A percentile compares a stretch with the other conserved stretches of the same genome.
Conservation (phyloP, 257 asterid genomes). For the Solanum gandarillasii region DNA sequence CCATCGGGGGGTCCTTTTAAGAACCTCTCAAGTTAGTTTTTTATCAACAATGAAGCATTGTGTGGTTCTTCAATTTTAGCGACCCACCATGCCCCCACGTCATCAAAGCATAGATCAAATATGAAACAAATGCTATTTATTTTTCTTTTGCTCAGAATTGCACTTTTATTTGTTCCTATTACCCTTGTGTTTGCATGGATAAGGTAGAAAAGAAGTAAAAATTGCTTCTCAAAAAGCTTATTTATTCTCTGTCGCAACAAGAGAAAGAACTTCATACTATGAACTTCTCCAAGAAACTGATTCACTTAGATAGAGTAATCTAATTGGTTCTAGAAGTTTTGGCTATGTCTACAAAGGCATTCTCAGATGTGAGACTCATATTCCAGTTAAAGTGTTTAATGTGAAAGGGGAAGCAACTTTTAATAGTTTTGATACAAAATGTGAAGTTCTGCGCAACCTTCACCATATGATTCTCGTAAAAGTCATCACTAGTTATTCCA, state of each 20-base stretch:
- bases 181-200: too few relatives aligned
- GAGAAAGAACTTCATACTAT: too few relatives aligned
- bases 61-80: neutral
- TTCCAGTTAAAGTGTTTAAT: neutral
- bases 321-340: neutral
- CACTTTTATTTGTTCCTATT: too few relatives aligned
- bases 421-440: neutral
- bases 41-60: neutral
- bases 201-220: too few relatives aligned
- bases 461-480: too few relatives aligned
- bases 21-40: neutral
- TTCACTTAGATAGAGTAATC: neutral
- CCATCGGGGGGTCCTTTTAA: neutral
- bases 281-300: neutral
- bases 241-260: too few relatives aligned
- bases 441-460: too few relatives aligned
- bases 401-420: neutral
- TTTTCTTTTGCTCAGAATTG: too few relatives aligned
- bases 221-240: too few relatives aligned
- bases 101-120: neutral
- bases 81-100: neutral
- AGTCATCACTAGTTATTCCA: too few relatives aligned
- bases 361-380: neutral
- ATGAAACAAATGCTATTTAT: too few relatives aligned
- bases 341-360: neutral